Base-by-base conservation (phyloP, 2,329 filamentous ascomycete genomes). In the Xylaria multiplex region DNA sequence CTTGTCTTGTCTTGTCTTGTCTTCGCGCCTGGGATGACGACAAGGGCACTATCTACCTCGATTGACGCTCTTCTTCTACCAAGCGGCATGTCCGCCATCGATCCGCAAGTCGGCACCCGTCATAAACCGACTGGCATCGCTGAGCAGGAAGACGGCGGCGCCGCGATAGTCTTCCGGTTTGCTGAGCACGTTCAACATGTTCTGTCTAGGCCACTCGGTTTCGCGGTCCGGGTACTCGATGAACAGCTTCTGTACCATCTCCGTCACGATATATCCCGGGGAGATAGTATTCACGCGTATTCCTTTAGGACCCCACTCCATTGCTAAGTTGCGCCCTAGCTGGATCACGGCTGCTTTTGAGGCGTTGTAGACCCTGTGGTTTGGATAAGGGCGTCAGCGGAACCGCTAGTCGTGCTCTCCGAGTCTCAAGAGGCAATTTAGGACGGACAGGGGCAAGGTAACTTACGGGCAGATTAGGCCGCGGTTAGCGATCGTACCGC, bases 241-340 rank as follows among this genome's bases (percentile, higher is more conserved):
- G 74, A 97, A 96, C 37, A 97, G 85, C 64, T 87, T 86, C 76
- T 92, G 87, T 1, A 95, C 92, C 93, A 97, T 97, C 24, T 90
- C 88, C 1, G 91, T 93, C 24, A 91, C 86, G 74, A 93, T 93
- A 76, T 93, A 93, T 8, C 92, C 92, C 0, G 92, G 91, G 22
- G 90, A 93, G 69, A 96, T 86, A 14, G 90, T 93, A 80, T 96
- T 95, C 67, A 95, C 90, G 2, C 92, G 87, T 73, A 96, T 94
- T 43, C 87, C 88, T 76, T 91, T 79, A 71, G 82, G 78, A 53
- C 90, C 91, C 91, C 91, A 93, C 77, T 94, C 91, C 9, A 86
- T 80, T 1, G 91, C 91, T 8, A 93, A 82, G 76, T 90, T 92
- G 64, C 90, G 87, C 0, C 79, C 88, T 1, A 93, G 85, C 78